Conservation (phyloP, 2,329 filamentous ascomycete species). For the Cercospora sp. region DNA sequence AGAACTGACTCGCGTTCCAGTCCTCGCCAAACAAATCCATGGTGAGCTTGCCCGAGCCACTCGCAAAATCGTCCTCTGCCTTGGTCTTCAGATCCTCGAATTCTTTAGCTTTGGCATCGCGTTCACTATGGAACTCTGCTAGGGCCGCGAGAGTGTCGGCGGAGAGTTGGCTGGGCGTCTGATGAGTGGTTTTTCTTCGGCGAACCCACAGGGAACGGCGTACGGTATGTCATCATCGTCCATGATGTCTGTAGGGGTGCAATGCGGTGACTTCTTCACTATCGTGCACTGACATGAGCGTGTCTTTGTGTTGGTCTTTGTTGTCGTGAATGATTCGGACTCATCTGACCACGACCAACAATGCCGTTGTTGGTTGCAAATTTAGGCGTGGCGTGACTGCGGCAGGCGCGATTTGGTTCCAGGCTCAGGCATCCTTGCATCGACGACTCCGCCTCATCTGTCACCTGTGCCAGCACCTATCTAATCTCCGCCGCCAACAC, state of each 20-base stretch:
- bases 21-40: constrained; percentile 77
- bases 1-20: constrained; percentile 77
- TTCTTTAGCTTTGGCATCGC: constrained; percentile 64
- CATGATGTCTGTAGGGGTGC: constrained; percentile 17
- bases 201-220: constrained; percentile 12
- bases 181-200: constrained; percentile 23
- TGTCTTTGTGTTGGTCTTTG: background rate
- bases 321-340: background rate
- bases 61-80: constrained; percentile 57
- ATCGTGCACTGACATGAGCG: background rate
- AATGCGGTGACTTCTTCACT: constrained; percentile 10
- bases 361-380: background rate
- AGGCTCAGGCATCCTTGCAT: background rate
- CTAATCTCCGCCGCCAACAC: constrained; percentile 7
- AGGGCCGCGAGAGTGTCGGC: constrained; percentile 67
- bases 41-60: constrained; percentile 42
- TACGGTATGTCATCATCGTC: constrained; percentile 32
- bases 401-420: constrained; percentile 1
- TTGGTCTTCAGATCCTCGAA: constrained; percentile 68
- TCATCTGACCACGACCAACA: background rate
- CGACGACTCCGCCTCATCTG: constrained; percentile 1
- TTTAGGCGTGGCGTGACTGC: background rate
- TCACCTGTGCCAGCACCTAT: constrained; percentile 10
- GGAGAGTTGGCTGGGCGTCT: constrained; percentile 59
- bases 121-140: constrained; percentile 71